Conservation (phyloP, 257 asterid species). For the Salvia splendens region DNA sequence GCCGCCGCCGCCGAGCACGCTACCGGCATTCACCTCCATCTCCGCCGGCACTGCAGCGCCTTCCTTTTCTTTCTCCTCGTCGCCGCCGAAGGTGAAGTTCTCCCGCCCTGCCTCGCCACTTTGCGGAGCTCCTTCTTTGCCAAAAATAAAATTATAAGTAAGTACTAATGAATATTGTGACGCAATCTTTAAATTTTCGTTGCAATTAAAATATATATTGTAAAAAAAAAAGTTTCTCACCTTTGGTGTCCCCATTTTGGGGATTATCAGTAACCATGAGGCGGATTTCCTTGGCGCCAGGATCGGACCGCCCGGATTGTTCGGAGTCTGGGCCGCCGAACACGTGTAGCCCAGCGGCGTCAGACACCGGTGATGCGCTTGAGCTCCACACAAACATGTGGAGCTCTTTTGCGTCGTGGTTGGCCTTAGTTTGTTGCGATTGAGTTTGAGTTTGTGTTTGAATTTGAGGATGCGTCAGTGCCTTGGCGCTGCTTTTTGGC, state of each 20-base stretch:
- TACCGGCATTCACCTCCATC: constrained; percentile 49
- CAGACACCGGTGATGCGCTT: constrained; percentile 93
- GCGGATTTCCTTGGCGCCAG: constrained; percentile 91
- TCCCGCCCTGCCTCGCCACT: constrained; percentile 58
- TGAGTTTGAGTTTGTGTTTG: too few species aligned
- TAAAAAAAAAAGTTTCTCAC: constrained; percentile 43
- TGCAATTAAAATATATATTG: too few species aligned
- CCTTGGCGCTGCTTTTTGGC: constrained; percentile 35
- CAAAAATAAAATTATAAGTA: neutral
- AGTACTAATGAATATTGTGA: too few species aligned
- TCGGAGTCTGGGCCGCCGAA: constrained; percentile 57
- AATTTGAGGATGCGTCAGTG: too few species aligned
- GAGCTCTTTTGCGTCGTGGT: constrained; percentile 82
- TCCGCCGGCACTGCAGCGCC: constrained; percentile 49
- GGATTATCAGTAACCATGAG: constrained; percentile 77
- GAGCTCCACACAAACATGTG: constrained; percentile 99
- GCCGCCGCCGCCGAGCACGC: constrained; percentile 39
- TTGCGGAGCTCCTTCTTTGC: constrained; percentile 50
- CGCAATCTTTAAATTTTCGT: too few species aligned
- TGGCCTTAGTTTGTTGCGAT: constrained; percentile 34
- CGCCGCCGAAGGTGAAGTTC: constrained; percentile 69
- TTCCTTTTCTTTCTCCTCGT: constrained; percentile 63
- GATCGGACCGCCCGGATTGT: constrained; percentile 83
- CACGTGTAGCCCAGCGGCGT: constrained; percentile 47
- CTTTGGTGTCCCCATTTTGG: constrained; percentile 80